These are phyloP conservation scores for Clavispora fructus DNA, from an alignment of 805 yeast species.

Conservation along the genomic window DNA sequence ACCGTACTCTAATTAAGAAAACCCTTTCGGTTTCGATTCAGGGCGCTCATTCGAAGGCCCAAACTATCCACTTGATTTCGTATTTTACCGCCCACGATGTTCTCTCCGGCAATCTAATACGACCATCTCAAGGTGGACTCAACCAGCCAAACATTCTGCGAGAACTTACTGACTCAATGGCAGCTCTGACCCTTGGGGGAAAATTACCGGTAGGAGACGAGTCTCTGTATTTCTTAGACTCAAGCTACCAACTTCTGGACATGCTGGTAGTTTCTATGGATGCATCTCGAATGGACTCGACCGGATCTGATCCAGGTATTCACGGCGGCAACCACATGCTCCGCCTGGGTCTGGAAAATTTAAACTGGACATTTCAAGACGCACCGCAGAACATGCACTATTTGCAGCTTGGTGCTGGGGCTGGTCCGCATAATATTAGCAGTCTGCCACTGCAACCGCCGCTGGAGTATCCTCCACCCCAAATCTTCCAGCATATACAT, in stretches of 20 bases:
- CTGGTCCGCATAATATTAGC: not conserved
- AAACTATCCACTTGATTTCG: constrained; percentile 68
- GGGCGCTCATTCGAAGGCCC: constrained; percentile 23
- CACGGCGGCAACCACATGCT: not conserved
- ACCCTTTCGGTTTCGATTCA: constrained; percentile 63
- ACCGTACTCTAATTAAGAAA: constrained; percentile 74
- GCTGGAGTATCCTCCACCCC: not conserved
- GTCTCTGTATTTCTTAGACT: constrained; percentile 43
- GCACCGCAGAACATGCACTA: not conserved
- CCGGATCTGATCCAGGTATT: not conserved
- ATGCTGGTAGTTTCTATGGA: constrained; percentile 20
- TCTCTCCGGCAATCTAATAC: constrained; percentile 43
- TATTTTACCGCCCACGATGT: constrained; percentile 80
- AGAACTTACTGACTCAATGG: constrained; percentile 51
- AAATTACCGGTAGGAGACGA: constrained; percentile 47
- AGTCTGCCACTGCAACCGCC: not conserved
- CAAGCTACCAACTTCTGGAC: constrained; percentile 38
- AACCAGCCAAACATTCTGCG: constrained; percentile 43
- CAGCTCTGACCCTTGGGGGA: constrained; percentile 56
- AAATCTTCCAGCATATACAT: not conserved
- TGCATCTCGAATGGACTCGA: not conserved
- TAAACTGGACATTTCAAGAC: not conserved
- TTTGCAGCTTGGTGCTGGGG: not conserved
- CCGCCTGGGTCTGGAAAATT: not conserved
- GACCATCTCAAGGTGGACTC: constrained; percentile 56